Evolutionary conservation across 2,329 filamentous ascomycete genomes (phyloP).

Genomic region (Dactylonectria estremocensis): DNA sequence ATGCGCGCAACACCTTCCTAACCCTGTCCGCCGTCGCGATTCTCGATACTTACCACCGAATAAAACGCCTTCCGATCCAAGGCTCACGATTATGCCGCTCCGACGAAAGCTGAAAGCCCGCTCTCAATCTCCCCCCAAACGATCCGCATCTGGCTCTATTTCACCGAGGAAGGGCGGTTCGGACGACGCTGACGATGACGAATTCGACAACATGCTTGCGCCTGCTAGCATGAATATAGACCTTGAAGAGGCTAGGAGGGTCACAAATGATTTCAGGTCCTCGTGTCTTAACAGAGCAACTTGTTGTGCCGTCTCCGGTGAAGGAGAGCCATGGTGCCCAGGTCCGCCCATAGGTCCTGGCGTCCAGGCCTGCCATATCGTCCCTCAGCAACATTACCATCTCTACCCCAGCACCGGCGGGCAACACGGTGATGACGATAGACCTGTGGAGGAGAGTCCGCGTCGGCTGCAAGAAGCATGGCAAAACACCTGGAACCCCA

Average conservation of each 20-base stretch:
- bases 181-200: conserved; percentile 3
- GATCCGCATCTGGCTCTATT: conserved; percentile 11
- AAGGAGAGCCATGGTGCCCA: conserved; percentile 33
- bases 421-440: background rate
- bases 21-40: conserved; percentile 23
- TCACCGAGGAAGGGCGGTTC: conserved; percentile 17
- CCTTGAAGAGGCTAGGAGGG: background rate
- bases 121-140: conserved; percentile 11
- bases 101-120: conserved; percentile 13
- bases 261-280: conserved; percentile 11
- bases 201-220: conserved; percentile 9
- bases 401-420: conserved; percentile 28
- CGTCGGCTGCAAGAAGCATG: conserved; percentile 24
- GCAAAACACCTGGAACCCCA: conserved; percentile 18
- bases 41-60: conserved; percentile 23
- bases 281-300: conserved; percentile 12
- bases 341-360: conserved; percentile 29
- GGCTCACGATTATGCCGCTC: conserved; percentile 11
- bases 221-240: conserved; percentile 7
- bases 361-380: conserved; percentile 39
- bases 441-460: conserved; percentile 2
- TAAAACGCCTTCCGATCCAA: conserved; percentile 9
- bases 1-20: conserved; percentile 21
- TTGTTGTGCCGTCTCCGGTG: conserved; percentile 30
- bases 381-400: conserved; percentile 40